These are phyloP conservation scores for Aspergillus sparsus DNA, from an alignment of 495 filamentous ascomycete species.

Conservation along the genomic window DNA sequence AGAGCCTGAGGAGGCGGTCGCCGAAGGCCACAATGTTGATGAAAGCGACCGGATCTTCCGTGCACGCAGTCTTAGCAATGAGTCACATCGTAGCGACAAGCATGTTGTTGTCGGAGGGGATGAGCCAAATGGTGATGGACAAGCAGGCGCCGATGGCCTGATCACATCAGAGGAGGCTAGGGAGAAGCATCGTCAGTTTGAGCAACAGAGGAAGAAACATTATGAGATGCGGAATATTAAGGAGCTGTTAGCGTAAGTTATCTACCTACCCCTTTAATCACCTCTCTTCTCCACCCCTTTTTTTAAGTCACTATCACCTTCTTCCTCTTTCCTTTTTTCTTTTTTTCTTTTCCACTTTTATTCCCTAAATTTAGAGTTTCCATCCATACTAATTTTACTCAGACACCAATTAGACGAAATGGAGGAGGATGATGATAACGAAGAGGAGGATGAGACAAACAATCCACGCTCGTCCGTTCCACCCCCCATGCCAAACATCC, in stretches of 20 bases:
- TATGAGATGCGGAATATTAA: conserved; percentile 99
- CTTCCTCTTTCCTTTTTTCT: background rate
- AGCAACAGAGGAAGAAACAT: conserved; percentile 87
- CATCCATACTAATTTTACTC: conserved; percentile 12
- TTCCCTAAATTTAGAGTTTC: no score
- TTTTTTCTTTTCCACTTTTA: background rate
- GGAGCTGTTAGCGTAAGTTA: conserved; percentile 72
- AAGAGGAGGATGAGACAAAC: conserved; percentile 24
- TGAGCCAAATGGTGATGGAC: conserved; percentile 52
- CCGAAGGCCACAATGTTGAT: conserved; percentile 28
- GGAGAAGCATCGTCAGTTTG: conserved; percentile 89
- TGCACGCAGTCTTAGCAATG: conserved; percentile 48
- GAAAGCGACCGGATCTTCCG: conserved; percentile 45
- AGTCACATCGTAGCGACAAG: conserved; percentile 62
- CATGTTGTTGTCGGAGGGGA: conserved; percentile 76
- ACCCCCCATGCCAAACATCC: conserved; percentile 40
- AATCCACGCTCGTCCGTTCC: conserved; percentile 21
- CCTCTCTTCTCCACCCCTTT: conserved; percentile 1
- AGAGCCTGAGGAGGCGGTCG: conserved; percentile 75
- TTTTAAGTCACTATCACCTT: background rate
- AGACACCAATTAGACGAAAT: conserved; percentile 55
- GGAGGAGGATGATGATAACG: conserved; percentile 53
- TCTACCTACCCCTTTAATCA: background rate
- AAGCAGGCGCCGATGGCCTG: conserved; percentile 51
- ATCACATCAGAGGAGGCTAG: conserved; percentile 73